Evolutionary conservation across 1,284 basidiomycete species (phyloP).

Genomic region (Hypsizygus ulmarius): DNA sequence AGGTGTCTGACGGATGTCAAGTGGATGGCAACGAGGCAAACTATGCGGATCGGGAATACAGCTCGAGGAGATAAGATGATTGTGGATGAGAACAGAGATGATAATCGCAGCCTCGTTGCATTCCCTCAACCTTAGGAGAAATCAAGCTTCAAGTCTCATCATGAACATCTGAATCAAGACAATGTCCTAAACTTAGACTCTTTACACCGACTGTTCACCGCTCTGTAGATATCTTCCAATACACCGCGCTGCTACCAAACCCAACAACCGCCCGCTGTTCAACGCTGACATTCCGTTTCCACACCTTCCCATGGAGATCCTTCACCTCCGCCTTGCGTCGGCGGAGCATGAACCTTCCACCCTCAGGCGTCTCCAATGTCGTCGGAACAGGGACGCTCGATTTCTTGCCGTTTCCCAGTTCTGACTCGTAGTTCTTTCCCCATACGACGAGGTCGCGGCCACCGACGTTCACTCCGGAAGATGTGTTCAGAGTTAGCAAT

Average conservation of each 20-base stretch:
- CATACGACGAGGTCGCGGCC: slow-evolving; percentile 65
- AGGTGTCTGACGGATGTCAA: too few species aligned
- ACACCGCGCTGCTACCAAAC: slow-evolving; percentile 65
- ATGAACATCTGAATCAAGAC: slow-evolving; percentile 1
- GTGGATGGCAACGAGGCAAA: too few species aligned
- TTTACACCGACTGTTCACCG: background rate
- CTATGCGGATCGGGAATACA: too few species aligned
- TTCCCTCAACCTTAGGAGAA: background rate
- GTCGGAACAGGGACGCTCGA: slow-evolving; percentile 72
- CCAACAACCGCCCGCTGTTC: slow-evolving; percentile 69
- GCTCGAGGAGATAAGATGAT: too few species aligned
- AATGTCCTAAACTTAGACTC: slow-evolving; percentile 4
- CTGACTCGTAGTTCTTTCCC: slow-evolving; percentile 73
- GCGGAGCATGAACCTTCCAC: slow-evolving; percentile 56
- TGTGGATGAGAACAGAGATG: too few species aligned
- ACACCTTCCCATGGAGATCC: slow-evolving; percentile 65
- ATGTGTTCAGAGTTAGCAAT: slow-evolving; percentile 72
- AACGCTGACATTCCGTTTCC: slow-evolving; percentile 63
- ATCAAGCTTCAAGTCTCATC: background rate
- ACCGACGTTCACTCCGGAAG: slow-evolving; percentile 35
- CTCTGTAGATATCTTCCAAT: slow-evolving; percentile 63
- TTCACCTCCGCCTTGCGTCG: slow-evolving; percentile 53
- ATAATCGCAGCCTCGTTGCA: slow-evolving; percentile 1
- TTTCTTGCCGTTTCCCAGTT: slow-evolving; percentile 85
- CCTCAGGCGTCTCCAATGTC: slow-evolving; percentile 48